phyloP scores from a whole-genome alignment of 495 filamentous ascomycete species.

The Sabuloglossum arenarium region DNA sequence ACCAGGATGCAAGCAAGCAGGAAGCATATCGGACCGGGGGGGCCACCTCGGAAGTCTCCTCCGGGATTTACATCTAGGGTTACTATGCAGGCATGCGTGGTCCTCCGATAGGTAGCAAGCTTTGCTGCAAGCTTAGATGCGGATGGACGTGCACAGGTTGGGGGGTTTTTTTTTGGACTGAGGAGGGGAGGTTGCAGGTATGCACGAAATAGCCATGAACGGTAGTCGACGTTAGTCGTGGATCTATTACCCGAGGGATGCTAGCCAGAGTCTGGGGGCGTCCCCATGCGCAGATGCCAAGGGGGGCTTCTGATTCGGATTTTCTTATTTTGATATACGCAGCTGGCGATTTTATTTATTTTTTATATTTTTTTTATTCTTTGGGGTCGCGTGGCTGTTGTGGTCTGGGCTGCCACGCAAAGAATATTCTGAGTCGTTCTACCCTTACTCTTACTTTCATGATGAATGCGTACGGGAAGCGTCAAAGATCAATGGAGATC shows the following conservation, averaged over 20 bases:
- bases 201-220: neutral
- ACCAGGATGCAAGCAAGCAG: too few species aligned
- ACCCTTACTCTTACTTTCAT: too few species aligned
- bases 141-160: neutral
- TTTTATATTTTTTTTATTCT: neutral
- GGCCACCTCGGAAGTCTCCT: neutral
- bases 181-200: neutral
- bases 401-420: too few species aligned
- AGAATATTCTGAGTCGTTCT: too few species aligned
- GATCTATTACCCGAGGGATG: neutral
- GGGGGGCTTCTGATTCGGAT: too few species aligned
- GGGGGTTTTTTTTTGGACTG: neutral
- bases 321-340: neutral
- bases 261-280: neutral
- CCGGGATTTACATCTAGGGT: neutral
- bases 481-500: too few species aligned
- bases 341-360: neutral
- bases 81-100: neutral
- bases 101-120: neutral
- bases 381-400: too few species aligned
- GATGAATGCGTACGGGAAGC: too few species aligned
- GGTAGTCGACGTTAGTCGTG: neutral
- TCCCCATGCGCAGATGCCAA: too few species aligned
- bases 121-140: neutral
- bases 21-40: too few species aligned